Conservation (phyloP, 805 yeast genomes). For the Wickerhamiella azyma region DNA sequence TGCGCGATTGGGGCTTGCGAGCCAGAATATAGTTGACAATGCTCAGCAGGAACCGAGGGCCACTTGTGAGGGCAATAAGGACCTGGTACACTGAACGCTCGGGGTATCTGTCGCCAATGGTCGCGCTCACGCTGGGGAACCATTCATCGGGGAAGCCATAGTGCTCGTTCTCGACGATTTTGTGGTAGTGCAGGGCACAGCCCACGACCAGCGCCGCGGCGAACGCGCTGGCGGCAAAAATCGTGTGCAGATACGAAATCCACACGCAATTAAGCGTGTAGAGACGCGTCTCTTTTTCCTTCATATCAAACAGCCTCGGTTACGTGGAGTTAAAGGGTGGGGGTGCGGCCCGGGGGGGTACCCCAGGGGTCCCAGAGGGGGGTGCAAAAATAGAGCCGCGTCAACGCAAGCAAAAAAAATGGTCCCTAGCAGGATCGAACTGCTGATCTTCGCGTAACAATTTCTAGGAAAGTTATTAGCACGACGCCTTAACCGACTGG, state of each 20-base stretch:
- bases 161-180: slow-evolving; percentile 75
- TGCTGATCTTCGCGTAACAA: slow-evolving; percentile 34
- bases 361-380: background rate
- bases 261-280: slow-evolving; percentile 33
- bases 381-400: no score
- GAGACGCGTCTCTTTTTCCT: slow-evolving; percentile 7
- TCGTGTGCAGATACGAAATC: slow-evolving; percentile 59
- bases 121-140: slow-evolving; percentile 95
- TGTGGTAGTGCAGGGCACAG: slow-evolving; percentile 61
- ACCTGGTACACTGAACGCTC: slow-evolving; percentile 88
- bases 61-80: slow-evolving; percentile 81
- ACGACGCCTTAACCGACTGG: background rate
- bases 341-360: no score
- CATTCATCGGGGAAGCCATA: slow-evolving; percentile 95
- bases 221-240: slow-evolving; percentile 63
- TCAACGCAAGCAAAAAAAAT: slow-evolving; percentile 11
- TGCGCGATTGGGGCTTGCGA: slow-evolving; percentile 27
- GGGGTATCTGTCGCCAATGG: slow-evolving; percentile 95
- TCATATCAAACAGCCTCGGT: background rate
- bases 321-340: background rate
- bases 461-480: slow-evolving; percentile 22
- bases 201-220: slow-evolving; percentile 64
- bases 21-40: slow-evolving; percentile 34
- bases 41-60: slow-evolving; percentile 69
- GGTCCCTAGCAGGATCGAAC: slow-evolving; percentile 31